These are phyloP conservation scores for Obba rivulosa DNA, from an alignment of 768 basidiomycete species.

Conservation along the genomic window DNA sequence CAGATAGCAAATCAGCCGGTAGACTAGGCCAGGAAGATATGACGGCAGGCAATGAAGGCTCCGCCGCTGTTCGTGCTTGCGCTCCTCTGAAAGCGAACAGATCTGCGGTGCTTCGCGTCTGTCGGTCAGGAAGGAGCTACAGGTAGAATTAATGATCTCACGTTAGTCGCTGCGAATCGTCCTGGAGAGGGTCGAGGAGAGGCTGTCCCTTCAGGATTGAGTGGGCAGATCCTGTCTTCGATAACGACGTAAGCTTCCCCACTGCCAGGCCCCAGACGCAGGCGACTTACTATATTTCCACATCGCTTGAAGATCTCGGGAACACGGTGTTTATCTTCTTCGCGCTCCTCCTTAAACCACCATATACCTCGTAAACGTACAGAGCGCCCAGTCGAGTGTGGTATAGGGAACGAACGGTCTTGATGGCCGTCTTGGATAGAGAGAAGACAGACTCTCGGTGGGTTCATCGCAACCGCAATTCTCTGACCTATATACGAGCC, in stretches of 20 bases:
- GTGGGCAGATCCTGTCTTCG: slow-evolving; percentile 72
- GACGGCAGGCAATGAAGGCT: slow-evolving; percentile 46
- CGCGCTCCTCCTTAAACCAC: slow-evolving; percentile 62
- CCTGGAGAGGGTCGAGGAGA: slow-evolving; percentile 63
- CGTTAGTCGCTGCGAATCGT: slow-evolving; percentile 64
- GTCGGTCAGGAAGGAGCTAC: neutral
- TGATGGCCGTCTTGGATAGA: slow-evolving; percentile 74
- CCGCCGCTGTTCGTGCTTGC: slow-evolving; percentile 42
- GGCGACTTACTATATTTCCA: slow-evolving; percentile 49
- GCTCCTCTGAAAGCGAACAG: slow-evolving; percentile 78
- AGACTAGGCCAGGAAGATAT: slow-evolving; percentile 71
- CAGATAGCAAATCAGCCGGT: slow-evolving; percentile 44
- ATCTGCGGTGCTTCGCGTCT: slow-evolving; percentile 56
- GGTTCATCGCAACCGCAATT: slow-evolving; percentile 66
- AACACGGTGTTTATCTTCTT: slow-evolving; percentile 36
- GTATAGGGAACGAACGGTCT: slow-evolving; percentile 41
- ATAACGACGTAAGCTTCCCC: slow-evolving; percentile 9
- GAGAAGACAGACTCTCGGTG: slow-evolving; percentile 62
- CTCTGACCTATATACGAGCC: slow-evolving; percentile 41
- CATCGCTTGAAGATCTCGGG: slow-evolving; percentile 75
- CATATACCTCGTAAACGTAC: slow-evolving; percentile 48
- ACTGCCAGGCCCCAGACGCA: neutral
- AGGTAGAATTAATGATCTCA: slow-evolving; percentile 27
- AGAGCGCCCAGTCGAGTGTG: slow-evolving; percentile 11
- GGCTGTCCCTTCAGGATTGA: slow-evolving; percentile 66